phyloP scores from a whole-genome alignment of 2,329 filamentous ascomycete species.

The Claviceps spartinae region DNA sequence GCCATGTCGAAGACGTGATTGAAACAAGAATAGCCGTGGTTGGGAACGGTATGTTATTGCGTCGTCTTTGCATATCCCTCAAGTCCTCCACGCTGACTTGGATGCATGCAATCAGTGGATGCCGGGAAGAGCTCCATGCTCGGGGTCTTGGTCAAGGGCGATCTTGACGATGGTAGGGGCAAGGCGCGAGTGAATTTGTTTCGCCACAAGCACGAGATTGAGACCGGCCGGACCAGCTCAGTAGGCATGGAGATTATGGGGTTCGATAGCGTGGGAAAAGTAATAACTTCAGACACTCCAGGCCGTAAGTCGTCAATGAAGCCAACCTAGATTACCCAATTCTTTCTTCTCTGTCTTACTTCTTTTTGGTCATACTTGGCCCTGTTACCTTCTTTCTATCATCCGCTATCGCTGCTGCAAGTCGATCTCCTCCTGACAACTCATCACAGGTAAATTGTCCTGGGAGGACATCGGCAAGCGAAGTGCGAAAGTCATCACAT shows the following conservation, averaged over 20 bases:
- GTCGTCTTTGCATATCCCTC: no score
- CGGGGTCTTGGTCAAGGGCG: conserved; percentile 88
- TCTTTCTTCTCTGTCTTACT: background rate
- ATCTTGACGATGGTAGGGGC: conserved; percentile 85
- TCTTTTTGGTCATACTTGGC: no score
- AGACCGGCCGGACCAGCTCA: conserved; percentile 87
- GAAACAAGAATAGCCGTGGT: conserved; percentile 95
- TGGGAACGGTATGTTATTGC: conserved; percentile 55
- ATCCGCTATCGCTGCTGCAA: background rate
- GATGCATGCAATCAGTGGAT: conserved; percentile 46
- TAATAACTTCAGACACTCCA: conserved; percentile 68
- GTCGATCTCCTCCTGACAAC: background rate
- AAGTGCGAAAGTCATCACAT: conserved; percentile 91
- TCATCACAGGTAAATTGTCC: conserved; percentile 47
- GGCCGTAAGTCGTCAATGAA: conserved; percentile 47
- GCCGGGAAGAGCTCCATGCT: conserved; percentile 95
- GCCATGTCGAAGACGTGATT: conserved; percentile 72
- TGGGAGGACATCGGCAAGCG: conserved; percentile 97
- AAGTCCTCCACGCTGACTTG: background rate
- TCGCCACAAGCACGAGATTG: conserved; percentile 94
- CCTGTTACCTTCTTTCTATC: no score
- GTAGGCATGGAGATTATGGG: conserved; percentile 99
- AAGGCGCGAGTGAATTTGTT: conserved; percentile 92
- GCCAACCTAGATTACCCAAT: background rate
- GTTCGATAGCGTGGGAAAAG: conserved; percentile 75